Evolutionary conservation across 306 rosid species (phyloP).

Genomic region (Betula pendula): DNA sequence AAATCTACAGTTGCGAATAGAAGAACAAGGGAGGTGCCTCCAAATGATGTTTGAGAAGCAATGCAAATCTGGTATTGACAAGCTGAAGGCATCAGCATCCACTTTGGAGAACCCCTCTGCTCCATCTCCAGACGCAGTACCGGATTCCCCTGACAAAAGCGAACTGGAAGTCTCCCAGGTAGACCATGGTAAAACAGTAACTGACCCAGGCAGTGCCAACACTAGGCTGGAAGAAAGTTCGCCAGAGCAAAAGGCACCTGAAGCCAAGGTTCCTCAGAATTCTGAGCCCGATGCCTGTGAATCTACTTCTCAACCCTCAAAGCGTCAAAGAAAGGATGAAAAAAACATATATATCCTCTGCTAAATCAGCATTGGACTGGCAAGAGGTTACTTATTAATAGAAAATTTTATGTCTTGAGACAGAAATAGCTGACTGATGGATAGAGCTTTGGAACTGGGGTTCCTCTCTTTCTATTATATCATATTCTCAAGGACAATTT

Average conservation of each 20-base stretch:
- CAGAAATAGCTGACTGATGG: slow-evolving; percentile 37
- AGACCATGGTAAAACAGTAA: slow-evolving; percentile 32
- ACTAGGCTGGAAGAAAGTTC: slow-evolving; percentile 33
- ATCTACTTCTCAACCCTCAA: slow-evolving; percentile 44
- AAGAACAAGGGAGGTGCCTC: slow-evolving; percentile 93
- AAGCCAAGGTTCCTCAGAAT: slow-evolving; percentile 35
- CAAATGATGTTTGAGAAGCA: slow-evolving; percentile 98
- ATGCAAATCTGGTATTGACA: slow-evolving; percentile 44
- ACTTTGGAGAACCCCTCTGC: slow-evolving; percentile 46
- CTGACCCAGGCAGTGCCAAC: slow-evolving; percentile 39
- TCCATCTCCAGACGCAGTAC: slow-evolving; percentile 40
- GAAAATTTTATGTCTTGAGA: slow-evolving; percentile 32
- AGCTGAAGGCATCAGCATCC: slow-evolving; percentile 35
- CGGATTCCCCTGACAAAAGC: slow-evolving; percentile 48
- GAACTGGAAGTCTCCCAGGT: slow-evolving; percentile 52
- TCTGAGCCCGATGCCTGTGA: slow-evolving; percentile 41
- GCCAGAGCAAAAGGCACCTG: slow-evolving; percentile 36
- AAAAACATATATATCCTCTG: slow-evolving; percentile 34
- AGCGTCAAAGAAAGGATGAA: slow-evolving; percentile 66
- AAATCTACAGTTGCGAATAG: slow-evolving; percentile 91
- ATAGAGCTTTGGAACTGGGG: slow-evolving; percentile 30
- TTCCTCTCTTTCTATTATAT: slow-evolving; percentile 6
- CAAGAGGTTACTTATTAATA: slow-evolving; percentile 31
- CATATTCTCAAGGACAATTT: slow-evolving; percentile 5
- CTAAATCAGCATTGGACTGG: slow-evolving; percentile 52